Base-by-base conservation (phyloP, 345 rosid genomes). In the Dipteronia sinensis region DNA sequence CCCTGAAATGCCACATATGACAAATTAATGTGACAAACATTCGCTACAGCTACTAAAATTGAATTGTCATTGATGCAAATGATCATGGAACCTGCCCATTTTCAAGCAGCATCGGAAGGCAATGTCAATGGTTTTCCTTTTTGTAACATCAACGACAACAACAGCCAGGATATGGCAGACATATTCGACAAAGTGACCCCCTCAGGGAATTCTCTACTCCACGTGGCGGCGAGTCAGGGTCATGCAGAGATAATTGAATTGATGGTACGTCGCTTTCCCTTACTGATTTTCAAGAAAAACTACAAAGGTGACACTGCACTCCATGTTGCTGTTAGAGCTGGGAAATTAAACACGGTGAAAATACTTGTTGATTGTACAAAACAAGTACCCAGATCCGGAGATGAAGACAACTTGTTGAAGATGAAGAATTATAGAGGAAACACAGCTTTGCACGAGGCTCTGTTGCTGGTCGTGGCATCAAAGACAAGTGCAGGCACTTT, bases 361-460 rank as follows among this genome's bases (percentile, higher is more conserved):
- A 63, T 8, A 71, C 78, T 80, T 7, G 2, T 56, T 70, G 53
- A 25, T 3, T 38, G 38, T 42, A 44, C 62, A 34, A 73, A 76
- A 44, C 20, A 20, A 31, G 44, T 69, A 67, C 7, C 8, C 1
- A 40, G 29, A 27, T 27, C 29, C 29, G 2, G 42, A 3, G 4
- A 6, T 3, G 0, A 40, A 0, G 42, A 5, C 7, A 40, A 68
- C 78, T 2, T 65, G 71, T 42, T 47, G 70, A 38, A 69, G 78
- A 38, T 80, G 20, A 46, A 15, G 25, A 81, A 84, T 61, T 27
- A 19, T 11, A 47, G 76, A 34, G 85, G 87, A 42, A 46, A 83
- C 47, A 80, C 88, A 2, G 75, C 82, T n/a, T 71, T 82, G 79
- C 82, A 82, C 27, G 63, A 76, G 8, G 84, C 85, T 1, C 9